A percentile compares a stretch with the other conserved stretches of the same genome.
Evolutionary conservation across 2,329 filamentous ascomycete species (phyloP).

Genomic region (Penicillium sp.): DNA sequence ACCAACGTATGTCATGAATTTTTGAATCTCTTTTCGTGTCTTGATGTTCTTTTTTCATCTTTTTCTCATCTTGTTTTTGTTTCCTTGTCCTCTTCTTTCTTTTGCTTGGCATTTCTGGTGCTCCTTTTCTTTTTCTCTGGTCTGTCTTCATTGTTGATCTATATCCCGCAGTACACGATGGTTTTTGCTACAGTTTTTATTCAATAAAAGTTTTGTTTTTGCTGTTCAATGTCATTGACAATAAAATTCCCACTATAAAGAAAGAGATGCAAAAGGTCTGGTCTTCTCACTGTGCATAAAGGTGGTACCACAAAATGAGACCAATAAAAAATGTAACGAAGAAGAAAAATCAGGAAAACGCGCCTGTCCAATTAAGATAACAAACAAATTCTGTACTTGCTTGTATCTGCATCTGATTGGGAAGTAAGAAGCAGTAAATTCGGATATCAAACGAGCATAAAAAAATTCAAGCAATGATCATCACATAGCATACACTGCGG

Average conservation of each 20-base stretch:
- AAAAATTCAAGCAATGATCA: conserved; percentile 4
- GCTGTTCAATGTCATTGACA: neutral
- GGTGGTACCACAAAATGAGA: too few species aligned
- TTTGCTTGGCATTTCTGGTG: conserved; percentile 7
- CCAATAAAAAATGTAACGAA: neutral
- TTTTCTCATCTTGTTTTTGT: neutral
- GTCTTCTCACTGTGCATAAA: neutral
- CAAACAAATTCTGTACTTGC: neutral
- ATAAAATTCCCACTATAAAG: neutral
- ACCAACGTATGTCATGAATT: neutral
- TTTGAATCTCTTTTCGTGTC: neutral
- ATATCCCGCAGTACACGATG: conserved; percentile 32
- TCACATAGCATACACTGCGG: conserved; percentile 20
- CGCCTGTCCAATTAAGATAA: neutral
- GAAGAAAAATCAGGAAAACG: neutral
- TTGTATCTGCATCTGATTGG: neutral
- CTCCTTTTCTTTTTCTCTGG: neutral
- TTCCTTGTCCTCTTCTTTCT: neutral
- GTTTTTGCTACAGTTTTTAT: conserved; percentile 12
- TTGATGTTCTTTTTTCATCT: neutral
- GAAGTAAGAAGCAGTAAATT: neutral
- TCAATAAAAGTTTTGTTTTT: conserved; percentile 3
- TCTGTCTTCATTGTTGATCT: conserved; percentile 2
- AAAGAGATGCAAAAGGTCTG: neutral
- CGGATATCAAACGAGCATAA: conserved; percentile 18